Base-by-base conservation (phyloP, 768 basidiomycete genomes). In the Lanmaoa rubissima region DNA sequence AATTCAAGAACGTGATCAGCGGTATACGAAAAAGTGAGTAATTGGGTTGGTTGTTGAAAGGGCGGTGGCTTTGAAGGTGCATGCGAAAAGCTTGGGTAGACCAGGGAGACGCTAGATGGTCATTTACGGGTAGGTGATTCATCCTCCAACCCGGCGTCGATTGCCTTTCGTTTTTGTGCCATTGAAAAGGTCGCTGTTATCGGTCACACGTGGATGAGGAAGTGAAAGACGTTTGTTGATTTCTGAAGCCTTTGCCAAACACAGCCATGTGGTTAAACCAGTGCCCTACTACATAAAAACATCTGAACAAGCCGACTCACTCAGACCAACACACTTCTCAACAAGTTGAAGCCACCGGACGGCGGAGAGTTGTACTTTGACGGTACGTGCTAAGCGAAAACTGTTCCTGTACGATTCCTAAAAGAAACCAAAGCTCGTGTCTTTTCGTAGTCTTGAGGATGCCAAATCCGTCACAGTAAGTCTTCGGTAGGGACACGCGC, bases 21-120 rank as follows among this genome's bases (percentile, higher is more conserved):
- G 16, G 79, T 80, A 64, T 90, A 90, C 9, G 90, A 92, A 70
- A 91, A 92, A 0, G 89, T 82, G 24, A 85, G 75, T 9, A 92
- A 69, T 28, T 81, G 84, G 4, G 76, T 80, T 3, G 90, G 90
- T 57, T 86, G 83, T 64, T 92, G 90, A 59, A 91, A 88, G 1
- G 82, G 78, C 0, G 73, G 65, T 19, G 65, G 57, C 52, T 58
- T 63, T n/a, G 53, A 16, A 3, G 70, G 61, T 38, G 57, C 12
- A 39, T 49, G 58, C 12, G 65, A 62, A n/a, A 64, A 69, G 35
- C 32, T 54, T 6, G 70, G 68, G 47, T 73, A 72, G 16, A 56
- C 41, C 21, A 72, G 52, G 6, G 59, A 43, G 19, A 42, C 24
- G 7, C 35, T 24, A 17, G 36, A 48, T 4, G 47, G 50, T 35